Evolutionary conservation across 1,284 basidiomycete genomes (phyloP).

Genomic region (Mrakiaceae sp.): DNA sequence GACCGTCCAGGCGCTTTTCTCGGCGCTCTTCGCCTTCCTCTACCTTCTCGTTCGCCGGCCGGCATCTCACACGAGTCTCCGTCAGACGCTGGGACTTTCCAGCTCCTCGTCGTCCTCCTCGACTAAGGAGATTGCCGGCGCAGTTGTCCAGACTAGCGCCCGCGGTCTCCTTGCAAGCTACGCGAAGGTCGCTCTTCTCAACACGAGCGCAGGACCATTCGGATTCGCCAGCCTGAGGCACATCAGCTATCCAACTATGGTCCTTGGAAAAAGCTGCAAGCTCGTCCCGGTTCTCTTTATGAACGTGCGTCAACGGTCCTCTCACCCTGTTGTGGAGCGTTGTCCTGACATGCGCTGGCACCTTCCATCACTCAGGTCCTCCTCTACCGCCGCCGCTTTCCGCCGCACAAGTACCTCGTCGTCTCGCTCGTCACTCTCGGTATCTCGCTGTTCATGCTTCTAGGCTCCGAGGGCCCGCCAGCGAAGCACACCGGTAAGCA

Average conservation of each 20-base stretch:
- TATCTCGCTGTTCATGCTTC: slow-evolving; percentile 91
- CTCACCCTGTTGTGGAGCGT: not conserved
- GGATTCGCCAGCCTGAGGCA: slow-evolving; percentile 88
- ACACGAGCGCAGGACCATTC: slow-evolving; percentile 85
- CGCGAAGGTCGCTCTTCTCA: slow-evolving; percentile 70
- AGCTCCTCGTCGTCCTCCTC: not conserved
- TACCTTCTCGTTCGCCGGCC: slow-evolving; percentile 63
- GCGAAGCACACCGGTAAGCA: slow-evolving; percentile 24
- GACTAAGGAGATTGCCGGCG: not conserved
- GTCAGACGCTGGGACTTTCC: no score
- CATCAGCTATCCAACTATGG: slow-evolving; percentile 97
- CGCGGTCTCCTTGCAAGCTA: slow-evolving; percentile 20
- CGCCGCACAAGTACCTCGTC: slow-evolving; percentile 86
- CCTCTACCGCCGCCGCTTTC: slow-evolving; percentile 72
- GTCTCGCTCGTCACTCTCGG: slow-evolving; percentile 84
- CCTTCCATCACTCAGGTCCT: slow-evolving; percentile 9
- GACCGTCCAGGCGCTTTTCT: slow-evolving; percentile 72
- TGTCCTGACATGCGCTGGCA: not conserved
- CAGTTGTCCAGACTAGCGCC: not conserved
- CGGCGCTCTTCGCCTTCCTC: slow-evolving; percentile 60
- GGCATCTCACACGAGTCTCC: no score
- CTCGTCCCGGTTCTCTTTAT: slow-evolving; percentile 92
- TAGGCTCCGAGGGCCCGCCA: slow-evolving; percentile 47
- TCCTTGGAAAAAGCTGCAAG: slow-evolving; percentile 97
- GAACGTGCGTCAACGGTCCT: slow-evolving; percentile 47